phyloP scores from a whole-genome alignment of 2,329 filamentous ascomycete genomes.

The Calonectria hongkongensis region DNA sequence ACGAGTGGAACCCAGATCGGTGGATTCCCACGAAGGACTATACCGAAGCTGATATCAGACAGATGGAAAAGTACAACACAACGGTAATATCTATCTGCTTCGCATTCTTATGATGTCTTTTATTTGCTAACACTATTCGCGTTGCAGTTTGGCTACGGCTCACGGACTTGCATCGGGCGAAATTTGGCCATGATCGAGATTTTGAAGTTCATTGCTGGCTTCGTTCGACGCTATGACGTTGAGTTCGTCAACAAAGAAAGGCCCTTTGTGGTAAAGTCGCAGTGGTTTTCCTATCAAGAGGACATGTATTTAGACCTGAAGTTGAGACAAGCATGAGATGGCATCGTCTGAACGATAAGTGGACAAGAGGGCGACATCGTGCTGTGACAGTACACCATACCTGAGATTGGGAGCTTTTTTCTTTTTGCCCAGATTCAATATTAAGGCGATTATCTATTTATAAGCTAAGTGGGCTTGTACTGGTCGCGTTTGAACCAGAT shows the following conservation, averaged over 20 bases:
- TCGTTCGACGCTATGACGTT: constrained; percentile 3
- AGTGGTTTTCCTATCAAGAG: constrained; percentile 17
- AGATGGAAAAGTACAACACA: constrained; percentile 14
- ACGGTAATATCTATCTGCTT: neutral
- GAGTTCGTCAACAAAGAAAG: constrained; percentile 11
- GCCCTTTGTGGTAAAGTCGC: constrained; percentile 2
- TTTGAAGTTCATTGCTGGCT: constrained; percentile 11
- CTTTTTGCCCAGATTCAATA: neutral
- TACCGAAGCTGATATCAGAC: neutral
- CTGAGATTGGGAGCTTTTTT: neutral
- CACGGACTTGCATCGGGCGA: neutral
- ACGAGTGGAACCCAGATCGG: neutral
- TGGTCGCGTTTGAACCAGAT: neutral
- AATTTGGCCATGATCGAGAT: constrained; percentile 19
- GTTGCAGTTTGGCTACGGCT: constrained; percentile 5
- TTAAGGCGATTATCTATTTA: no score
- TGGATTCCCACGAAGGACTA: neutral
- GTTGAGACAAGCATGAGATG: neutral
- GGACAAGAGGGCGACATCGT: neutral
- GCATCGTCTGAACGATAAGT: neutral
- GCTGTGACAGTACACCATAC: neutral
- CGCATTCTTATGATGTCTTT: neutral
- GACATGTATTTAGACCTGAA: constrained; percentile 8
- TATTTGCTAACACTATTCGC: neutral
- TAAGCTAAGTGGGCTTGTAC: no score